Base-by-base conservation (phyloP, 257 asterid genomes). In the Solanum okadae region DNA sequence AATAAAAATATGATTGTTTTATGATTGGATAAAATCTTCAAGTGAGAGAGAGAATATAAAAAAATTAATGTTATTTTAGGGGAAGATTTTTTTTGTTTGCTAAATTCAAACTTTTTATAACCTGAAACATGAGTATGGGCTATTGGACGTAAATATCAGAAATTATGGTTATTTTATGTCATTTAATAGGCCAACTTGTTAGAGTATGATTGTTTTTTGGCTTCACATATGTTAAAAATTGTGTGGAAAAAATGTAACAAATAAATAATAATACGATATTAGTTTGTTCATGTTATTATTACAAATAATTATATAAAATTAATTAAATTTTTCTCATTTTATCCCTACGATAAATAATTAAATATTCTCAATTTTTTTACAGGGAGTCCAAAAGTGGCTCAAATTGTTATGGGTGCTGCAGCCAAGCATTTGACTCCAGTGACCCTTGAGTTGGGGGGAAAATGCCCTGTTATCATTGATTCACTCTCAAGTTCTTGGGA, bases 401-500 rank as follows among this genome's bases (percentile, higher is more conserved):
- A 96, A 18, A 87, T 40, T 18, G 95, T 96, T 3, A 91, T 96
- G 94, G 83, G 90, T 4, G 96, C 97, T 3, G 99, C 98, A 0
- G 98, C 98, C 8, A 92, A 90, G 87, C 91, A 95, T 91, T 92
- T 96, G 29, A 95, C 99, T 59, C 98, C 98, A 0, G 94, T 95
- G 25, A 88, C 90, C 13, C 52, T 96, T 68, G 98, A 96, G 83
- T 90, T 96, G 84, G 99, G 99, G 0, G 99, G 99, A 22, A 96
- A 96, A 88, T 94, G 98, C 90, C 99, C 98, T 31, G 96, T 94
- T 5, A 82, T 96, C 49, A 91, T 96, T 20, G 98, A 96, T 87
- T 90, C 96, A 34, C 91, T 96, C 83, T 76, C 96, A 25, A 88
- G 90, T 89, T 92, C 95, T 52, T 85, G 95, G 93, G 94, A 93